Evolutionary conservation across 768 basidiomycete genomes (phyloP).

Genomic region (Infundibulicybe gibba): DNA sequence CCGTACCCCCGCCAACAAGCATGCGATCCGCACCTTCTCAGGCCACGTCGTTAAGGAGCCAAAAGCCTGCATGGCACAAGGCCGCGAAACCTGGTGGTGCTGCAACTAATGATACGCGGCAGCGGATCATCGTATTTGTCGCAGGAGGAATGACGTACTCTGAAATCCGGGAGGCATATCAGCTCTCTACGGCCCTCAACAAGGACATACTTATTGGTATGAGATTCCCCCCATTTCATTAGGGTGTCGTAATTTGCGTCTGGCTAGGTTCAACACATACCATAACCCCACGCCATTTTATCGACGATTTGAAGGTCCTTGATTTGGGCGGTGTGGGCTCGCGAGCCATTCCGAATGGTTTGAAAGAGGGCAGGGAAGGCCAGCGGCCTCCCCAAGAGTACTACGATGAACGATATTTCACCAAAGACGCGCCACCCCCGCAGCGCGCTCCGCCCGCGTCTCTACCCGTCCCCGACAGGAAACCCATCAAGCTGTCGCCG

Average conservation of each 20-base stretch:
- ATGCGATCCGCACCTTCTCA: conserved; percentile 52
- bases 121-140: conserved; percentile 85
- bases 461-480: conserved; percentile 29
- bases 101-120: conserved; percentile 46
- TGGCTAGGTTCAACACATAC: conserved; percentile 83
- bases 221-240: background rate
- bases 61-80: conserved; percentile 88
- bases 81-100: conserved; percentile 54
- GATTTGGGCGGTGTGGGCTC: conserved; percentile 88
- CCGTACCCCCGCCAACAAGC: conserved; percentile 39
- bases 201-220: conserved; percentile 92
- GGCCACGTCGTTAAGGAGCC: conserved; percentile 79
- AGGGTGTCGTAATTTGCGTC: background rate
- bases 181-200: conserved; percentile 66
- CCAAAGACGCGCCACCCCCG: conserved; percentile 57
- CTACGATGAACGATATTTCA: conserved; percentile 79
- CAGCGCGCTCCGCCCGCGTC: conserved; percentile 33
- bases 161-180: conserved; percentile 87
- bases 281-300: conserved; percentile 76
- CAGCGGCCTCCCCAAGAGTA: conserved; percentile 63
- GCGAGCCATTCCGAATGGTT: conserved; percentile 63
- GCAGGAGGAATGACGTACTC: conserved; percentile 97
- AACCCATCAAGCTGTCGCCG: conserved; percentile 45
- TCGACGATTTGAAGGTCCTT: conserved; percentile 84
- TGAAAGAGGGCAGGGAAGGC: conserved; percentile 43